Evolutionary conservation across 495 filamentous ascomycete species (phyloP), one percentile per base, ranked within the genome.

Genomic region (Annulohypoxylon nitens): DNA sequence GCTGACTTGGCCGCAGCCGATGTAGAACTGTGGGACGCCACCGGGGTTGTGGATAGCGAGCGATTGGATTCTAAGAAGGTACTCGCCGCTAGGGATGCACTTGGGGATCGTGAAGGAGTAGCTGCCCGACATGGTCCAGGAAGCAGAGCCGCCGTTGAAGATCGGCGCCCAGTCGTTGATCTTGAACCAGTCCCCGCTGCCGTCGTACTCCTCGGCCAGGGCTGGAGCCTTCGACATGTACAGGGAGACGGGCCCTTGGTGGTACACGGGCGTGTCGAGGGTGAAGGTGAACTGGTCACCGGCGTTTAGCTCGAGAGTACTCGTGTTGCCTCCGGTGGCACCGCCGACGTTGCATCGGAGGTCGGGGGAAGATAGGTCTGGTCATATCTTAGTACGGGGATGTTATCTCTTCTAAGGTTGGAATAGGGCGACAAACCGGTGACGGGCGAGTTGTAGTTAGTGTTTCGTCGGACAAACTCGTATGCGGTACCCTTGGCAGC

Each of bases 31-130:
- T 45, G 80, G 85, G 10, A 79, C 82, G 64, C 64, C 71, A 34
- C 82, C 84, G 11, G 86, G 86, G 81, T 89, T 90, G 80, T 90
- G 87, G 71, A 90, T 86, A 45, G 83, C 88, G n/a, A 91, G 83
- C 18, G 85, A 84, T 75, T 91, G 88, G 61, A 87, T 86, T 3
- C 89, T 85, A 58, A 91, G 80, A 59, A 91, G 86, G 67, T 91
- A 91, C 64, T 90, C 86, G 59, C 89, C 89, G 53, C 78, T 79
- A 0, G 85, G 81, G 70, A 89, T 81, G 60, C 80, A 82, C 69
- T 81, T 80, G 12, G 88, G 88, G 69, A 91, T 86, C 48, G 81
- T 86, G 79, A 82, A 85, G 20, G 78, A 79, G 78, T 89, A 90
- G 20, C 78, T 76, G 62, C 75, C 82, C 83, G 34, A 25, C 73